phyloP scores from a whole-genome alignment of 164 flowering plant genomes.

The Chimonanthus salicifolius region DNA sequence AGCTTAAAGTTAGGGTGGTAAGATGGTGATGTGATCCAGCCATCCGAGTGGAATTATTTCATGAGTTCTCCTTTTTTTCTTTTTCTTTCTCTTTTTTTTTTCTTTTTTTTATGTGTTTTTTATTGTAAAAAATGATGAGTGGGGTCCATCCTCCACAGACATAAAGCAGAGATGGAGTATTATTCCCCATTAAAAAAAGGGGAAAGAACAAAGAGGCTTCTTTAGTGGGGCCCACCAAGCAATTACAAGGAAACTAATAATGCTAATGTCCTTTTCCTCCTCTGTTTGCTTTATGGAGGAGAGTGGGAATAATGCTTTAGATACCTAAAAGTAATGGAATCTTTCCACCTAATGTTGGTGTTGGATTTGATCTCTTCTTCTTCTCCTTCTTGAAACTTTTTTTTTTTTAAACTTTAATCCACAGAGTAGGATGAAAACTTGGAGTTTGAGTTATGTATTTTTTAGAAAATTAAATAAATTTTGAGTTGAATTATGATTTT shows the following conservation, averaged over 20 bases:
- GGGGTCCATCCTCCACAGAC: neutral
- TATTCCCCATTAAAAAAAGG: neutral
- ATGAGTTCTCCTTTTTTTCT: neutral
- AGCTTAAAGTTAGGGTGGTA: neutral
- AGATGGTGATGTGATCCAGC: neutral
- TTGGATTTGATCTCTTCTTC: too few relatives aligned
- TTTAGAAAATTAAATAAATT: too few relatives aligned
- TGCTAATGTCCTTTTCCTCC: neutral
- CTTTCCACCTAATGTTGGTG: too few relatives aligned
- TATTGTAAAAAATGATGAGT: neutral
- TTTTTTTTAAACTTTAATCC: too few relatives aligned
- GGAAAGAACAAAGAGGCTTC: neutral
- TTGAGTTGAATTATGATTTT: too few relatives aligned
- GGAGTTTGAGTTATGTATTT: too few relatives aligned
- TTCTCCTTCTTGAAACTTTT: too few relatives aligned
- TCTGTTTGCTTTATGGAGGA: neutral
- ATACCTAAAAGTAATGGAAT: too few relatives aligned
- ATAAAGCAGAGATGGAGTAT: neutral
- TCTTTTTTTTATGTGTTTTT: neutral
- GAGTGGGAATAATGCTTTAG: neutral
- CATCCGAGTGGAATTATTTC: neutral
- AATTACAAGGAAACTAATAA: neutral
- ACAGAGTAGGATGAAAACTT: too few relatives aligned
- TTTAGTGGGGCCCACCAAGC: neutral
- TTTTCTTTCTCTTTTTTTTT: neutral